Evolutionary conservation across 768 basidiomycete genomes (phyloP).

Genomic region (Tulasnella sp.): DNA sequence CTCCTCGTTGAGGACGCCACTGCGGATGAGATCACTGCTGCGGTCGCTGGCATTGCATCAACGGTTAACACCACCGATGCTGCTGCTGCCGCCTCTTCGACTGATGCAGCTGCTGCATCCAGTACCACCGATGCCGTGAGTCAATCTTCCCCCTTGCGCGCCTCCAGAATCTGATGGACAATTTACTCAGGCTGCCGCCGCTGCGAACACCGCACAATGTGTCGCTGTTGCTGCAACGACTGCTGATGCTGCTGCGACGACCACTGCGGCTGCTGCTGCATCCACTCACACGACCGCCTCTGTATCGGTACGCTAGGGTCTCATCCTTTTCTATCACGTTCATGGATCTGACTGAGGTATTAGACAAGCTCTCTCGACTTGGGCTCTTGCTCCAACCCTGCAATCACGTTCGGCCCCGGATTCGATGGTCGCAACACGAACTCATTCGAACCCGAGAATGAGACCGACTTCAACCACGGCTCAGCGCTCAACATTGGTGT

Average conservation of each 20-base stretch:
- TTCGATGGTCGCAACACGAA: slow-evolving; percentile 10
- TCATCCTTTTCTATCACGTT: no score
- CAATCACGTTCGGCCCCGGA: slow-evolving; percentile 14
- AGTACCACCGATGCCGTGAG: no score
- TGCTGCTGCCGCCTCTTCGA: background rate
- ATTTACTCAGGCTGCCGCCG: no score
- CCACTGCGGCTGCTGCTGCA: no score
- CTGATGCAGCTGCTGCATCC: no score
- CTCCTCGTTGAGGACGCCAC: slow-evolving; percentile 47
- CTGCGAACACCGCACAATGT: no score
- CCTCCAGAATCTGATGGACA: no score
- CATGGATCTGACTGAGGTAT: background rate
- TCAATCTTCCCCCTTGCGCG: no score
- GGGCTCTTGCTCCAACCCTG: slow-evolving; percentile 16
- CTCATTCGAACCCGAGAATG: slow-evolving; percentile 14
- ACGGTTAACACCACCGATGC: background rate
- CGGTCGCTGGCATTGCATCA: slow-evolving; percentile 17
- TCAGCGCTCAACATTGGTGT: slow-evolving; percentile 1
- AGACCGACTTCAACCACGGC: slow-evolving; percentile 14
- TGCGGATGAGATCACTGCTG: slow-evolving; percentile 46
- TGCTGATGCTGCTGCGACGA: slow-evolving; percentile 6
- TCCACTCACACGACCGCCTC: no score
- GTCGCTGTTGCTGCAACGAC: no score
- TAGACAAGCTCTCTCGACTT: background rate
- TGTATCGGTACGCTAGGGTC: slow-evolving; percentile 3